Evolutionary conservation across 2,329 filamentous ascomycete genomes (phyloP).

Genomic region (Arthrobotrys sphaeroides): DNA sequence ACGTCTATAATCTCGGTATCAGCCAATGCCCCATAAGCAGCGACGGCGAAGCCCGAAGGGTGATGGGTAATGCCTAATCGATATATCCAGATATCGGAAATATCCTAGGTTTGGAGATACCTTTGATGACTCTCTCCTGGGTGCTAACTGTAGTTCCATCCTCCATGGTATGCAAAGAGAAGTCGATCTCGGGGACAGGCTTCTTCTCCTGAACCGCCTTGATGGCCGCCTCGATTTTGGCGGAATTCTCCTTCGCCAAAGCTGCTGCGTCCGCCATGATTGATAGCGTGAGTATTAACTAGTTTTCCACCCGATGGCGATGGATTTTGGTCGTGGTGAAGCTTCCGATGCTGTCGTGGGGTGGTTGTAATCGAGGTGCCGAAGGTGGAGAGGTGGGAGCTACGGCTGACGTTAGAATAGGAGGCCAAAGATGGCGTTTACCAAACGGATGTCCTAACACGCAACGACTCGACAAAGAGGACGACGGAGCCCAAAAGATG

Average conservation of each 20-base stretch:
- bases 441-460: constrained; percentile 21
- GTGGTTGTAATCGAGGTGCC: background rate
- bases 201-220: constrained; percentile 94
- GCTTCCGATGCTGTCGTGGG: background rate
- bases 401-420: constrained; percentile 46
- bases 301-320: background rate
- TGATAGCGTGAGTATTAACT: constrained; percentile 25
- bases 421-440: constrained; percentile 13
- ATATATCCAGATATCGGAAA: background rate
- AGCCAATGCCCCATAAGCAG: constrained; percentile 46
- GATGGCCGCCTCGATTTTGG: constrained; percentile 84
- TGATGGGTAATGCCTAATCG: background rate
- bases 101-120: constrained; percentile 66
- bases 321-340: background rate
- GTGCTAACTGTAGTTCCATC: constrained; percentile 96
- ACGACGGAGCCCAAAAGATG: background rate
- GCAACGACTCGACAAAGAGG: constrained; percentile 16
- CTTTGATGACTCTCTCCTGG: constrained; percentile 96
- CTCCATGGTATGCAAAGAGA: constrained; percentile 98
- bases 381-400: constrained; percentile 2
- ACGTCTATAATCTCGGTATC: constrained; percentile 72
- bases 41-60: background rate
- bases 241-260: constrained; percentile 58
- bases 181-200: constrained; percentile 96
- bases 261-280: constrained; percentile 57